Base-by-base conservation (phyloP, 2,329 filamentous ascomycete species). In the Trichophyton mentagrophytes region DNA sequence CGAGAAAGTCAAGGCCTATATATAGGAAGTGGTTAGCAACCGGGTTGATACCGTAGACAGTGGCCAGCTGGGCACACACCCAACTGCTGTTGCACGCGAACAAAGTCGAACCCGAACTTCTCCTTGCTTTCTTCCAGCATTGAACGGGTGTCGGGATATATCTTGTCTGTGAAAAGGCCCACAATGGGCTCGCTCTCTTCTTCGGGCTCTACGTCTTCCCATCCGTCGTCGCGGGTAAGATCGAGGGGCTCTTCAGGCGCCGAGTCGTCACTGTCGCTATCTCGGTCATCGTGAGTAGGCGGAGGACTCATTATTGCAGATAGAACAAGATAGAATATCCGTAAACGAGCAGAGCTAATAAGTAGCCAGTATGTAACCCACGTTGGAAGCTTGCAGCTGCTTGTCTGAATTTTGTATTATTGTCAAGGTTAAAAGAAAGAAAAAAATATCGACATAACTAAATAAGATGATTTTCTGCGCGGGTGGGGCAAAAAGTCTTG, bases 121-220 rank as follows among this genome's bases (percentile, higher is more conserved):
- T 85, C 78, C 68, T 82, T 86, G 79, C 84, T 87, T 69, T 89
- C 78, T 40, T 79, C 75, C 53, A 91, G 76, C 86, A 91, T 89
- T 20, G 80, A 77, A 30, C 74, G 71, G 40, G 85, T 80, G 68
- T 85, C 82, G 6, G 82, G 73, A 68, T 89, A 91, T 42, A 83
- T 81, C 63, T 80, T 76, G 61, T 85, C 80, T 66, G 86, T 85
- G 64, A 90, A 81, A 38, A 91, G 77, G 20, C 86, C 89, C 57
- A 87, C 77, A 61, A 90, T 78, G 20, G 80, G 75, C 27, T 86
- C 81, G 60, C 82, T 77, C 67, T 86, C 81, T 58, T 80, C 77
- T 61, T 89, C 86, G 3, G 80, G 77, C 67, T 88, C 86, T 38
- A 79, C 73, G 71, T 82, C 80, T 69, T 82, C 76, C 80, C 80